phyloP scores from a whole-genome alignment of 2,329 filamentous ascomycete species.

The Trichoderma atrobrunneum region DNA sequence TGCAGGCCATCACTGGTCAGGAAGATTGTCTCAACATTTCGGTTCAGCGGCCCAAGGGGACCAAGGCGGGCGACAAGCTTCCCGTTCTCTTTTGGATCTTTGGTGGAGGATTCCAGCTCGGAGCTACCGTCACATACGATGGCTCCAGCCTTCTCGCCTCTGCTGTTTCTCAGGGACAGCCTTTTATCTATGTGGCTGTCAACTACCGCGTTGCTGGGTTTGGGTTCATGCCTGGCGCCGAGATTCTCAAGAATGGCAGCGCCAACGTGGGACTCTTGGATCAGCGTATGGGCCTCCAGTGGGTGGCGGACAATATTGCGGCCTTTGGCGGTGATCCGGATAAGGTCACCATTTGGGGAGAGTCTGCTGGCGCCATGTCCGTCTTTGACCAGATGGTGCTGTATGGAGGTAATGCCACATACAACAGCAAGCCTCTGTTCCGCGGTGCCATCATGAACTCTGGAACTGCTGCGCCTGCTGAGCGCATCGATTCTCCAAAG shows the following conservation, averaged over 20 bases:
- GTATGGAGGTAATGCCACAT: constrained; percentile 68
- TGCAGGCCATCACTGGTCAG: constrained; percentile 52
- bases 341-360: constrained; percentile 79
- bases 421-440: constrained; percentile 74
- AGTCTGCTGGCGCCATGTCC: constrained; percentile 69
- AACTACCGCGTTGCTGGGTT: constrained; percentile 77
- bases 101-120: constrained; percentile 62
- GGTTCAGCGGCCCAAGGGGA: constrained; percentile 58
- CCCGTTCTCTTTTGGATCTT: constrained; percentile 71
- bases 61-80: constrained; percentile 52
- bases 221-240: constrained; percentile 68
- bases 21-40: constrained; percentile 65
- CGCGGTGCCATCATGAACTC: constrained; percentile 76
- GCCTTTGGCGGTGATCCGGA: constrained; percentile 74
- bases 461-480: constrained; percentile 60
- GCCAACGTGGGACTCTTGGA: constrained; percentile 71
- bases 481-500: constrained; percentile 63
- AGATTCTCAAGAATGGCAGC: constrained; percentile 64
- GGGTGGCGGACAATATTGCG: constrained; percentile 74
- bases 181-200: constrained; percentile 71
- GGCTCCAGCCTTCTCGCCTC: constrained; percentile 45
- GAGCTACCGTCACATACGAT: constrained; percentile 52
- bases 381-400: constrained; percentile 74
- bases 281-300: constrained; percentile 69
- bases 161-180: constrained; percentile 43